phyloP scores from a whole-genome alignment of 2,329 filamentous ascomycete genomes.

The Penicillium thymicola region DNA sequence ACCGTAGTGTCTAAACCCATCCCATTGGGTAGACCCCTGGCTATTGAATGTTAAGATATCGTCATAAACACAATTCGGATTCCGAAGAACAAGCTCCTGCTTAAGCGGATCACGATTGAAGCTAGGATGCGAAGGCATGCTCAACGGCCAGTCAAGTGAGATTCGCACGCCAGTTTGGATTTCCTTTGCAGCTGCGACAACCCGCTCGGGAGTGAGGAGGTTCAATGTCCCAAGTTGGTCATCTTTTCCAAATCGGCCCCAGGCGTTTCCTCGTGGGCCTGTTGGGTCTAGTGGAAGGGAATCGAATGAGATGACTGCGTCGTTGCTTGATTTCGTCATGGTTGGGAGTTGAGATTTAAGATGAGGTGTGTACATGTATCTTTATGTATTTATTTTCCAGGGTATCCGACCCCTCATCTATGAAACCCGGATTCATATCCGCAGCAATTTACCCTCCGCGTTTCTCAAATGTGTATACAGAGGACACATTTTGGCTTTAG shows the following conservation, averaged over 20 bases:
- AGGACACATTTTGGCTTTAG: too few species aligned
- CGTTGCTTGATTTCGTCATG: neutral
- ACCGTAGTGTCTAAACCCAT: slow-evolving; percentile 28
- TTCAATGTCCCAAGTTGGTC: slow-evolving; percentile 56
- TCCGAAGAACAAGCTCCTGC: slow-evolving; percentile 20
- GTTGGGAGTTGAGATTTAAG: neutral
- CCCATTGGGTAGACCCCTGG: slow-evolving; percentile 26
- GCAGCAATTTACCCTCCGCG: too few species aligned
- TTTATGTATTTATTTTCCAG: neutral
- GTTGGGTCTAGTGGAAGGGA: slow-evolving; percentile 18
- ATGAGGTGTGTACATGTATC: neutral
- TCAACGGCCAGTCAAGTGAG: slow-evolving; percentile 24
- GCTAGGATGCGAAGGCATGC: slow-evolving; percentile 24
- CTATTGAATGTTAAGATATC: slow-evolving; percentile 25
- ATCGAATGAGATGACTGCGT: slow-evolving; percentile 12
- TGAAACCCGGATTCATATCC: neutral
- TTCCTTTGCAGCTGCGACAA: slow-evolving; percentile 44
- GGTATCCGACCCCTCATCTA: neutral
- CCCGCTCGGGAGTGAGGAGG: slow-evolving; percentile 47
- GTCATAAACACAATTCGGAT: slow-evolving; percentile 21
- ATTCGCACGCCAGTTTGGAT: slow-evolving; percentile 36
- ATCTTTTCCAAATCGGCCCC: slow-evolving; percentile 52
- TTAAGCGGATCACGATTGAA: slow-evolving; percentile 24
- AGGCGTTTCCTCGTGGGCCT: slow-evolving; percentile 54
- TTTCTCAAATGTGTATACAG: too few species aligned